These are phyloP conservation scores for Aquanectria penicillioides DNA, from an alignment of 2,329 filamentous ascomycete genomes.

Conservation along the genomic window DNA sequence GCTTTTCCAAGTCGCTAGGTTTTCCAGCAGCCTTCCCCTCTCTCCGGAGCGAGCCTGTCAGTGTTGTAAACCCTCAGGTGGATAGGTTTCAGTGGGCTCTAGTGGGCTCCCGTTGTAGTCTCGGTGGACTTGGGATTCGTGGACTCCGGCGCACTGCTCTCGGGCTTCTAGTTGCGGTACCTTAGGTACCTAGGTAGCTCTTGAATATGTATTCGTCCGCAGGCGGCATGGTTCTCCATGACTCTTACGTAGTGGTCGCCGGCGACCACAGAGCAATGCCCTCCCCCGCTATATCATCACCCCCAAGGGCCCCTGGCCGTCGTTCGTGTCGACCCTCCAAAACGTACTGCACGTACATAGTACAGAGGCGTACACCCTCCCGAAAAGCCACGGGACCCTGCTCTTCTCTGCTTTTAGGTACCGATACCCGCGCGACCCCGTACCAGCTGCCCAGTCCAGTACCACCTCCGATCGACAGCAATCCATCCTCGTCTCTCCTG, in stretches of 20 bases:
- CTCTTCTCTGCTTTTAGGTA: slow-evolving; percentile 15
- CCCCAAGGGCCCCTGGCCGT: slow-evolving; percentile 15
- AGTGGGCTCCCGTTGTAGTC: background rate
- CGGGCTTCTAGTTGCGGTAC: no score
- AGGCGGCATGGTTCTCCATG: background rate
- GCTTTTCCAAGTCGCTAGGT: background rate
- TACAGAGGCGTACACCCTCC: slow-evolving; percentile 15
- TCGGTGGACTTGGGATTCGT: no score
- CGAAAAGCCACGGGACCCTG: slow-evolving; percentile 11
- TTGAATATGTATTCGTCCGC: background rate
- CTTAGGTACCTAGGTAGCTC: no score
- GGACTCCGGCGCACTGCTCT: no score
- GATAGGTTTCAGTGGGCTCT: background rate
- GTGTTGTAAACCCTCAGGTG: background rate
- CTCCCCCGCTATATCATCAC: slow-evolving; percentile 13
- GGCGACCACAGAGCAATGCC: background rate
- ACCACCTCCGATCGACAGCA: slow-evolving; percentile 19
- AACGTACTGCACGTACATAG: slow-evolving; percentile 5
- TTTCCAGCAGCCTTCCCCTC: background rate
- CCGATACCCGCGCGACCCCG: slow-evolving; percentile 16
- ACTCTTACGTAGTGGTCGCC: slow-evolving; percentile 10
- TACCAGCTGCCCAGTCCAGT: slow-evolving; percentile 8
- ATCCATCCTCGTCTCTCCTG: slow-evolving; percentile 26
- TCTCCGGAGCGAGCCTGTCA: background rate
- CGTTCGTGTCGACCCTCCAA: slow-evolving; percentile 21